phyloP scores from a whole-genome alignment of 371 early-diverging fungal genomes.

The Rhizomucor pusillus region DNA sequence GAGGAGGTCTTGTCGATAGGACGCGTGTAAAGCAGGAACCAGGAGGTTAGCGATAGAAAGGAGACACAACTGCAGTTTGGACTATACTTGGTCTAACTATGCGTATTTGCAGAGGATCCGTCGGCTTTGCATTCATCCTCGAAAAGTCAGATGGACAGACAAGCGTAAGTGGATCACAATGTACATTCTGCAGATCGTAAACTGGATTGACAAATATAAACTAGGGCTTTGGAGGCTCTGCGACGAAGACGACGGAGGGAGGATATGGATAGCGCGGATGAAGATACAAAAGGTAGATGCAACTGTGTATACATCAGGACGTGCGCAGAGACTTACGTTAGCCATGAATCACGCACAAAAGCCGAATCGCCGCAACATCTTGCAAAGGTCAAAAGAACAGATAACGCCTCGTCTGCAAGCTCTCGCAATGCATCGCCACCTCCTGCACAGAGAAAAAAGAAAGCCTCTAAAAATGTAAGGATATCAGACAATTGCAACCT shows the following conservation, averaged over 20 bases:
- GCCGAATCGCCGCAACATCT: slow-evolving; percentile 26
- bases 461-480: slow-evolving; percentile 12
- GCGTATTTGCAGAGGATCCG: background rate
- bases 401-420: slow-evolving; percentile 11
- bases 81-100: background rate
- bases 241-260: slow-evolving; percentile 31
- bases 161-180: slow-evolving; percentile 29
- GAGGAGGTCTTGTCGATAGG: slow-evolving; percentile 24
- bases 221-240: slow-evolving; percentile 20
- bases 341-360: background rate
- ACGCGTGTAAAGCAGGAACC: slow-evolving; percentile 33
- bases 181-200: background rate
- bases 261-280: slow-evolving; percentile 17
- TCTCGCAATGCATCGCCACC: slow-evolving; percentile 30
- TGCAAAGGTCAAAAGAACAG: slow-evolving; percentile 27
- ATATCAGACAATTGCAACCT: slow-evolving; percentile 9
- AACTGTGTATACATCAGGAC: background rate
- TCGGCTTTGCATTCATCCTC: background rate
- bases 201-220: background rate
- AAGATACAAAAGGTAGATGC: slow-evolving; percentile 4
- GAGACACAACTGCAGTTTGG: background rate
- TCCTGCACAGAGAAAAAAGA: slow-evolving; percentile 7
- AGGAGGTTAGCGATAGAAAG: slow-evolving; percentile 10
- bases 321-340: background rate
- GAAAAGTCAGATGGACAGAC: slow-evolving; percentile 26